Base-by-base conservation (phyloP, 352 stramenopile genomes). In the Phytopythium ostracodes region DNA sequence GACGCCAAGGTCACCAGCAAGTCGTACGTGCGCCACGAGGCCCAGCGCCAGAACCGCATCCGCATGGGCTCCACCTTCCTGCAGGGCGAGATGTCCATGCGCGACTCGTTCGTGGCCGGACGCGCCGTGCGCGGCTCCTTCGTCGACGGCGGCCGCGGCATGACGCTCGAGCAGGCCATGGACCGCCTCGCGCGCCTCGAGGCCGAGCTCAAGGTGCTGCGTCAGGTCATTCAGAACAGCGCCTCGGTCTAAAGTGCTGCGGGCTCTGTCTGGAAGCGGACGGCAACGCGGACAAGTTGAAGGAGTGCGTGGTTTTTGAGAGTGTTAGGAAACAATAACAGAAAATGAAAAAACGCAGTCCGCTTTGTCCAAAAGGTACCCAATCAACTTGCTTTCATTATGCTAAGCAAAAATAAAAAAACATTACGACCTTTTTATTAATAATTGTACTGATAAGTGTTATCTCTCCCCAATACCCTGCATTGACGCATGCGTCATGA, bases 31-130 rank as follows among this genome's bases (percentile, higher is more conserved):
- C 72, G 74, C 59, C 71, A 83, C 25, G 86, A 92, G 64, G 77
- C 77, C 5, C 73, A 92, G 60, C 80, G 86, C 54, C 72, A 86
- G 66, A 94, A 94, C 70, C 83, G 86, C 31, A 88, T 94, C 55
- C 77, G 80, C 25, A 83, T 94, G 62, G 83, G 81, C 42, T 77
- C 82, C 24, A 76, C 79, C 6, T 79, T 89, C 36, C 59, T 84
- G 42, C 76, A 76, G 58, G 77, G 79, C 62, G 79, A 92, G 33
- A 18, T 40, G 36, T 84, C 79, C 36, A 82, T 92, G 55, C 79
- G 79, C 47, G 84, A 88, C 62, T 94, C 84, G 36, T 94, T 91
- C 60, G 81, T 94, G 15, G 79, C 83, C 3, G 84, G 84, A 22
- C 84, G 84, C 27, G 73, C 84, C 24, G 84, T 94, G 2, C 73